Evolutionary conservation across 768 basidiomycete species (phyloP).

Genomic region (Termitomyces sp.): DNA sequence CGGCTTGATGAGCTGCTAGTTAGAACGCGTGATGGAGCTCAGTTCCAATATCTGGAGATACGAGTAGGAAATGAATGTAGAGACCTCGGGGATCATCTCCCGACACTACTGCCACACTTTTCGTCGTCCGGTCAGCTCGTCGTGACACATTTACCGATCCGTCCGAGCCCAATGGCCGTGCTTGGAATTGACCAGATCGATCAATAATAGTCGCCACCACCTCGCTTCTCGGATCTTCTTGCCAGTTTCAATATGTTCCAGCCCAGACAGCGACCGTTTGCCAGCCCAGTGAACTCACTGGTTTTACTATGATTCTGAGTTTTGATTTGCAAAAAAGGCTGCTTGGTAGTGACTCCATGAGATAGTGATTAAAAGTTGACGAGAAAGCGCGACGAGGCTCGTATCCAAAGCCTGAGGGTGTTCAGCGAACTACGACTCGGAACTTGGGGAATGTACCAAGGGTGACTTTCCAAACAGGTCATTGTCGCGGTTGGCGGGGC

Average conservation of each 20-base stretch:
- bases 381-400: no score
- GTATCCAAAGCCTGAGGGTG: no score
- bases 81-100: neutral
- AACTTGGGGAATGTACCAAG: no score
- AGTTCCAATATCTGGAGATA: neutral
- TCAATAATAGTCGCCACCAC: neutral
- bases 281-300: no score
- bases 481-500: no score
- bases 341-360: no score
- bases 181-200: neutral
- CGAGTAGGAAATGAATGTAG: neutral
- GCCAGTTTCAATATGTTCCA: neutral
- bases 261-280: no score
- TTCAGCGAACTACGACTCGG: no score
- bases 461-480: no score
- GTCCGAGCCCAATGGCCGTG: neutral
- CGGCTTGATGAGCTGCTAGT: neutral
- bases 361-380: no score
- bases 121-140: neutral
- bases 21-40: neutral
- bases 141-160: neutral
- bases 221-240: neutral
- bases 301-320: no score
- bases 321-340: no score
- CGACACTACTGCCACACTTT: neutral